Evolutionary conservation across 1,139 yeast species (phyloP).

Genomic region (Candida tetrigidarum): DNA sequence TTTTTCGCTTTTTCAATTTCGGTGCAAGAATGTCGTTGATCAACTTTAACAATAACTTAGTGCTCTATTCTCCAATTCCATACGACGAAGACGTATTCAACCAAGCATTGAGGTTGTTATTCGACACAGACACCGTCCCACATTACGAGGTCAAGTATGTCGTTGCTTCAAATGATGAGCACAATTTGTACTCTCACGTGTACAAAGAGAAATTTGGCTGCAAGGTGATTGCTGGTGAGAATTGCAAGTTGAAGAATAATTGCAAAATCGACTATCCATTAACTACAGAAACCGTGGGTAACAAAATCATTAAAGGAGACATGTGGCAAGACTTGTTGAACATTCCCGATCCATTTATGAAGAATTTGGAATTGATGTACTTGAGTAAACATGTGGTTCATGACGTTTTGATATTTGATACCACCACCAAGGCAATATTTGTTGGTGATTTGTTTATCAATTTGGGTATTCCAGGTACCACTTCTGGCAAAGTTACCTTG

Average conservation of each 20-base stretch:
- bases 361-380: conserved; percentile 49
- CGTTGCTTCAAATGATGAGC: conserved; percentile 13
- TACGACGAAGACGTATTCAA: conserved; percentile 33
- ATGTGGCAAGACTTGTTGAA: conserved; percentile 50
- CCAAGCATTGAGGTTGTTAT: conserved; percentile 10
- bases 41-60: conserved; percentile 32
- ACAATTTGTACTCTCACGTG: conserved; percentile 13
- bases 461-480: conserved; percentile 22
- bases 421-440: conserved; percentile 40
- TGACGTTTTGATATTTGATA: conserved; percentile 51
- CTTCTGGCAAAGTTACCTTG: conserved; percentile 18
- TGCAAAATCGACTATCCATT: conserved; percentile 20
- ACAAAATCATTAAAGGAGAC: conserved; percentile 56
- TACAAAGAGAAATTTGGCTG: conserved; percentile 15
- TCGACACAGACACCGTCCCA: not conserved
- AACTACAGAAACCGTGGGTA: conserved; percentile 53
- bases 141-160: conserved; percentile 12
- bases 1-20: conserved; percentile 27
- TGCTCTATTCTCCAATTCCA: conserved; percentile 61
- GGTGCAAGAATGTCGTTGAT: conserved; percentile 58
- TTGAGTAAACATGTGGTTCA: conserved; percentile 50
- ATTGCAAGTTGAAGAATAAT: conserved; percentile 7
- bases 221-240: conserved; percentile 11
- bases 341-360: conserved; percentile 21
- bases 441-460: conserved; percentile 58